These are phyloP conservation scores for Paramecium bursaria DNA, from an alignment of 73 alveolate species.

Conservation along the genomic window DNA sequence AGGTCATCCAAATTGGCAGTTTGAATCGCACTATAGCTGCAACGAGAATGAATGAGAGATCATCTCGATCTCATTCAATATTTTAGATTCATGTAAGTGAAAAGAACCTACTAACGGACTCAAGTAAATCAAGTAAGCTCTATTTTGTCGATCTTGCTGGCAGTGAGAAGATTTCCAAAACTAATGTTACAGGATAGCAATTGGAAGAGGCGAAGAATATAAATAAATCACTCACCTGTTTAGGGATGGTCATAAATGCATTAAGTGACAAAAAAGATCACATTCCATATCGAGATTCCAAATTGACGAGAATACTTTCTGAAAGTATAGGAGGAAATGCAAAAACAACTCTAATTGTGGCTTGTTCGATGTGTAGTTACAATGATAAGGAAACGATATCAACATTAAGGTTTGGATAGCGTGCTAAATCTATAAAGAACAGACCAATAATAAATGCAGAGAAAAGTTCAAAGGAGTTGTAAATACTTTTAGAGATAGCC, in stretches of 20 bases:
- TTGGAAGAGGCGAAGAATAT: slow-evolving; percentile 96
- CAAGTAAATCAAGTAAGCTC: slow-evolving; percentile 90
- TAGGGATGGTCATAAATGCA: slow-evolving; percentile 97
- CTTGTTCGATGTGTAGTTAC: slow-evolving; percentile 81
- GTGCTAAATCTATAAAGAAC: slow-evolving; percentile 95
- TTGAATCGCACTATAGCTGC: slow-evolving; percentile 96
- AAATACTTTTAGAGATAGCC: slow-evolving; percentile 71
- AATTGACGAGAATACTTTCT: slow-evolving; percentile 90
- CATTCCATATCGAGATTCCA: slow-evolving; percentile 96
- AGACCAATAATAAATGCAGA: slow-evolving; percentile 78
- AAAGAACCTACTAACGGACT: slow-evolving; percentile 87
- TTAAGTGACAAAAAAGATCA: slow-evolving; percentile 85
- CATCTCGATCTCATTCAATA: slow-evolving; percentile 94
- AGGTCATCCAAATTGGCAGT: slow-evolving; percentile 93
- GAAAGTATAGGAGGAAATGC: slow-evolving; percentile 97
- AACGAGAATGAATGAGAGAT: slow-evolving; percentile 96
- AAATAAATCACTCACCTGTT: slow-evolving; percentile 91
- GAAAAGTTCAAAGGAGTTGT: slow-evolving; percentile 82
- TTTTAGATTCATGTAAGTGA: slow-evolving; percentile 88
- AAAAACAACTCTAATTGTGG: slow-evolving; percentile 87
- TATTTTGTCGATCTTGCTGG: slow-evolving; percentile 98
- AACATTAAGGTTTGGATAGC: slow-evolving; percentile 91
- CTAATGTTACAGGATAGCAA: slow-evolving; percentile 90
- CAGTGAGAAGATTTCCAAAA: slow-evolving; percentile 93
- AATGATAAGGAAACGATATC: slow-evolving; percentile 91